Evolutionary conservation across 345 rosid species (phyloP), one percentile per base, ranked within the genome.

Genomic region (Moricandia moricandioides): DNA sequence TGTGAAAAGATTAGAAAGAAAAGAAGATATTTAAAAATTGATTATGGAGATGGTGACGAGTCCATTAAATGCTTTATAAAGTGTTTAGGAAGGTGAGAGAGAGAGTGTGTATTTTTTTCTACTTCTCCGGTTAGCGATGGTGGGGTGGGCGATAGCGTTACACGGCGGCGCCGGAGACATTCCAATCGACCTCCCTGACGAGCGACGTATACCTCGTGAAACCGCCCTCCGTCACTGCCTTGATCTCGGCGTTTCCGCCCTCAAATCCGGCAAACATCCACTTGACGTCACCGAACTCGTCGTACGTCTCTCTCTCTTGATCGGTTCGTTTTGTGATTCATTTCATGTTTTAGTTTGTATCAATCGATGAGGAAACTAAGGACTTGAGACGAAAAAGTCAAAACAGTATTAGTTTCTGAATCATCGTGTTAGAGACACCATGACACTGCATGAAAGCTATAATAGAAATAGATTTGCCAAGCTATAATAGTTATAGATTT

Each of bases 81-180:
- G 18, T 21, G 67, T 12, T 30, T 29, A 47, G 3, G 33, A 13
- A 30, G 62, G 34, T 65, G 26, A 54, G n/a, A 37, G 34, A 4
- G 61, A 37, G 34, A 4, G 61, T 12, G 7, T 1, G 11, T 7
- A 2, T 49, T 7, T 59, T 37, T 2, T 1, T 5, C 0, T 51
- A 0, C n/a, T 30, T 21, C 27, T 55, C 14, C 61, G 71, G 18
- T 40, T 29, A 6, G 47, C 11, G 55, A 78, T 78, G 77, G 69
- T 88, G 82, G 97, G 97, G 56, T 94, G 98, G 98, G 97, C 99
- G 30, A 89, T 95, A 10, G 97, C 97, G 10, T 56, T 95, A 0
- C 99, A 95, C 74, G 97, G 99, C 21, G 97, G 97, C 13, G 97
- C 84, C 49, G 99, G 99, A 43, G 92, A 85, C 62, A 90, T 90